A percentile compares a stretch with the other conserved stretches of the same genome.
These are phyloP conservation scores for Fusarium incarnatum DNA, from an alignment of 2,329 filamentous ascomycete species.

Conservation along the genomic window DNA sequence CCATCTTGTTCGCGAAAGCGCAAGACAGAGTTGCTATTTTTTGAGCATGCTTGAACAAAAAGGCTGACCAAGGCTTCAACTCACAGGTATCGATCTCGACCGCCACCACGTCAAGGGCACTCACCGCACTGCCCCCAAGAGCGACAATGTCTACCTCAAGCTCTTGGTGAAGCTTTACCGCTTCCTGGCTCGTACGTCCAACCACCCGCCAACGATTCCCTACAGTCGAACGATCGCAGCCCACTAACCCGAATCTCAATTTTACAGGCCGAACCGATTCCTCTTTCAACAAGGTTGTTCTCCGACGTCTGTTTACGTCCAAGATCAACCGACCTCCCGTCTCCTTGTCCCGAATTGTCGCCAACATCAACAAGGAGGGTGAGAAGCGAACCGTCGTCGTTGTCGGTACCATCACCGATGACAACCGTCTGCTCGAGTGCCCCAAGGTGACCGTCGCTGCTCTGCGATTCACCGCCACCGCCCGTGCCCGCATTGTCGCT, in stretches of 20 bases:
- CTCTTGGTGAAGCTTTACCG: constrained; percentile 98
- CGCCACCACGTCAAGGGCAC: constrained; percentile 75
- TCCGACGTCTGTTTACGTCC: constrained; percentile 98
- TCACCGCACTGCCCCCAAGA: constrained; percentile 96
- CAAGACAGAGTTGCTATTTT: constrained; percentile 48
- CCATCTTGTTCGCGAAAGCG: constrained; percentile 46
- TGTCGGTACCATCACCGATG: constrained; percentile 95
- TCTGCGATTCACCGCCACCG: constrained; percentile 95
- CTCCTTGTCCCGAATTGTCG: constrained; percentile 89
- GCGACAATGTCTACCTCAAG: constrained; percentile 97
- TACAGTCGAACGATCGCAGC: constrained; percentile 3
- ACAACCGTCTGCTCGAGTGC: constrained; percentile 90
- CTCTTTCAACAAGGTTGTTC: constrained; percentile 98
- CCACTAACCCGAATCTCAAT: constrained; percentile 17
- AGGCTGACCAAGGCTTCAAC: constrained; percentile 69
- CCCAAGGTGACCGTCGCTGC: constrained; percentile 96
- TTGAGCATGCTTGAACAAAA: constrained; percentile 73
- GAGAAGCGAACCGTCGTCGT: constrained; percentile 91
- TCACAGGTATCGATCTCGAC: constrained; percentile 77
- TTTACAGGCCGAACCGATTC: constrained; percentile 90
- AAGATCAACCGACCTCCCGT: constrained; percentile 97
- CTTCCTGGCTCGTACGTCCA: constrained; percentile 90
- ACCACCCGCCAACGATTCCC: neutral
- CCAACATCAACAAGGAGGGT: constrained; percentile 73
- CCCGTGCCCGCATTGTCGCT: constrained; percentile 90